Percentiles rank a stretch among this genome's conserved stretches.
These are phyloP conservation scores for Zygoascus ofunaensis DNA, from an alignment of 805 yeast genomes.

Conservation along the genomic window DNA sequence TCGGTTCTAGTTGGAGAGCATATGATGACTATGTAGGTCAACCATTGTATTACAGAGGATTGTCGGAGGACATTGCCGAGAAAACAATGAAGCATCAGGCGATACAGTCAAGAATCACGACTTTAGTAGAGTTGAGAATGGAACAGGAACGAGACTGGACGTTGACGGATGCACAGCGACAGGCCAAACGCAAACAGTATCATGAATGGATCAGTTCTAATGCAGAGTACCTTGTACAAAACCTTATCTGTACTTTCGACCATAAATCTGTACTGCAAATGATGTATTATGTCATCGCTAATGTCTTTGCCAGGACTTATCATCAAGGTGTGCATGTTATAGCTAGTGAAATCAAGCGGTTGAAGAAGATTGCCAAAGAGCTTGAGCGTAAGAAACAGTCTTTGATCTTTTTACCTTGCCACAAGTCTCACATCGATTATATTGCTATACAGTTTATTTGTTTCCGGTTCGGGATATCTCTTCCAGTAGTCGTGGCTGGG, in stretches of 20 bases:
- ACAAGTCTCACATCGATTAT: constrained; percentile 54
- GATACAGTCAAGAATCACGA: constrained; percentile 23
- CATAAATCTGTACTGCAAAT: constrained; percentile 23
- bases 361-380: constrained; percentile 28
- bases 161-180: constrained; percentile 19
- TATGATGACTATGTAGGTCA: constrained; percentile 32
- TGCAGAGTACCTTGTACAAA: constrained; percentile 24
- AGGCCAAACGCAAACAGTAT: constrained; percentile 21
- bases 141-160: constrained; percentile 22
- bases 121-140: constrained; percentile 26
- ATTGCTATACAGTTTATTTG: constrained; percentile 47
- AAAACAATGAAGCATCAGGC: constrained; percentile 25
- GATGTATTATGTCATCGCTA: constrained; percentile 31
- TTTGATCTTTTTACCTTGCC: constrained; percentile 46
- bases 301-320: constrained; percentile 31
- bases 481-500: constrained; percentile 57
- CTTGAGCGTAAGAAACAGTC: constrained; percentile 29
- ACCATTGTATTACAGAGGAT: constrained; percentile 25
- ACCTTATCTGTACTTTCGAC: constrained; percentile 30
- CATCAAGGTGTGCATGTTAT: constrained; percentile 36
- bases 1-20: constrained; percentile 31
- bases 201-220: constrained; percentile 25
- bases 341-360: constrained; percentile 26
- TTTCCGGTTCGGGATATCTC: constrained; percentile 43
- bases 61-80: constrained; percentile 23